Percentiles rank a stretch among this genome's conserved stretches.
These are phyloP conservation scores for Rhodomyrtus psidioides DNA, from an alignment of 441 rosid genomes.

Conservation along the genomic window DNA sequence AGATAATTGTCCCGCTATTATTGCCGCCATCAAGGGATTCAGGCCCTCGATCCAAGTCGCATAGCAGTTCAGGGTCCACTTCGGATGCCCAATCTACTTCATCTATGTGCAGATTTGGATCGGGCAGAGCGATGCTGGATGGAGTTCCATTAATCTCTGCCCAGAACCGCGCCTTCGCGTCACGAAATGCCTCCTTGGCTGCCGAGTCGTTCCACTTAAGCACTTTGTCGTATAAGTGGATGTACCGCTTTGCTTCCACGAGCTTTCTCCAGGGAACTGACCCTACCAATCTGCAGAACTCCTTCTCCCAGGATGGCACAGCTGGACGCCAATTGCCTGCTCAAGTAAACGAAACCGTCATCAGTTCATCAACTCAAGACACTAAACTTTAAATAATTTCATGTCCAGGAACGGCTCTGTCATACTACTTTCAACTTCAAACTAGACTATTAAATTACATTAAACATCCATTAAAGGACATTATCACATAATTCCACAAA, in stretches of 20 bases:
- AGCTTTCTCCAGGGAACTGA: conserved; percentile 48
- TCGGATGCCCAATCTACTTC: conserved; percentile 39
- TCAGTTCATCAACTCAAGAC: background rate
- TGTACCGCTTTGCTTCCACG: conserved; percentile 47
- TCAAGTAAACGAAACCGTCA: background rate
- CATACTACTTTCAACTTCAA: background rate
- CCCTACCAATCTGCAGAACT: conserved; percentile 41
- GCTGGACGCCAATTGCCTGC: conserved; percentile 43
- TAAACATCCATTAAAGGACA: background rate
- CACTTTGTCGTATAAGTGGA: conserved; percentile 47
- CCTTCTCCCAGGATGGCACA: conserved; percentile 61
- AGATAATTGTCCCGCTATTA: conserved; percentile 31
- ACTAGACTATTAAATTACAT: background rate
- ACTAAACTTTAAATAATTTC: background rate
- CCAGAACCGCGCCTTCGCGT: conserved; percentile 46
- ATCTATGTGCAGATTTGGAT: conserved; percentile 42
- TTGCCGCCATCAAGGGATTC: conserved; percentile 2
- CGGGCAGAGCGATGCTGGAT: conserved; percentile 33
- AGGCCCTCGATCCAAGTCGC: conserved; percentile 44
- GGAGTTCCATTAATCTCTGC: conserved; percentile 35
- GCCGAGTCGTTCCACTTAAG: conserved; percentile 56
- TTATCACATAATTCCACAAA: background rate
- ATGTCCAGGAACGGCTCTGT: background rate
- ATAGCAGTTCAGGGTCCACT: conserved; percentile 31
- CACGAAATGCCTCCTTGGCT: conserved; percentile 40